These are phyloP conservation scores for Cinnamomum micranthum DNA, from an alignment of 164 flowering plant genomes.

Conservation along the genomic window DNA sequence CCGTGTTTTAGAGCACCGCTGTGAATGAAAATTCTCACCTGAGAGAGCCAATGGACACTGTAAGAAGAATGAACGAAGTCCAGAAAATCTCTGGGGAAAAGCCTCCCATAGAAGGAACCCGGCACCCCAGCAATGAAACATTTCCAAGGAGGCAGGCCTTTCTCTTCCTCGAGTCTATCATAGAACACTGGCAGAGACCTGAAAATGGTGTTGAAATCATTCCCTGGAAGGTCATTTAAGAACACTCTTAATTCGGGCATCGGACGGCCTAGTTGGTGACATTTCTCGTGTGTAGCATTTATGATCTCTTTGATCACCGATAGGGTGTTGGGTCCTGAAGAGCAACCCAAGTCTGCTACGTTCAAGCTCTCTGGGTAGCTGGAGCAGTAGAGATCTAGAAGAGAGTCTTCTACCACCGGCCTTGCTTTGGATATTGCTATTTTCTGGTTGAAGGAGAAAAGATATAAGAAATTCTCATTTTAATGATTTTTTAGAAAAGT, in stretches of 20 bases:
- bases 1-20: too few species aligned
- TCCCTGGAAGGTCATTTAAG: conserved; percentile 52
- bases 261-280: conserved; percentile 6
- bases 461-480: not conserved
- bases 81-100: conserved; percentile 24
- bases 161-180: conserved; percentile 14
- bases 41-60: conserved; percentile 57
- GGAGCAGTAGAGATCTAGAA: conserved; percentile 24
- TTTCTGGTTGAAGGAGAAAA: conserved; percentile 24
- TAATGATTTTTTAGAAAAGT: not conserved
- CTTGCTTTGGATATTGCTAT: conserved; percentile 33
- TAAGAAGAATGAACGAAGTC: conserved; percentile 63
- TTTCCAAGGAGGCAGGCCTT: conserved; percentile 17
- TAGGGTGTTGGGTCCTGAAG: conserved; percentile 70
- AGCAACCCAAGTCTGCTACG: conserved; percentile 69
- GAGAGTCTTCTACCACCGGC: conserved; percentile 35
- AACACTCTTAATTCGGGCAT: conserved; percentile 37
- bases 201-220: conserved; percentile 57
- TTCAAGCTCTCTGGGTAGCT: conserved; percentile 17
- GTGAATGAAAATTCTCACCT: conserved; percentile 23
- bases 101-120: conserved; percentile 25
- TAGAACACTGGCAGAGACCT: conserved; percentile 28
- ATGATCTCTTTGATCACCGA: conserved; percentile 29
- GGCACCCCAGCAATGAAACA: conserved; percentile 51
- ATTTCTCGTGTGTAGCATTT: conserved; percentile 10